These are phyloP conservation scores for Trichoderma sp. DNA, from an alignment of 2,329 filamentous ascomycete genomes.

Conservation along the genomic window DNA sequence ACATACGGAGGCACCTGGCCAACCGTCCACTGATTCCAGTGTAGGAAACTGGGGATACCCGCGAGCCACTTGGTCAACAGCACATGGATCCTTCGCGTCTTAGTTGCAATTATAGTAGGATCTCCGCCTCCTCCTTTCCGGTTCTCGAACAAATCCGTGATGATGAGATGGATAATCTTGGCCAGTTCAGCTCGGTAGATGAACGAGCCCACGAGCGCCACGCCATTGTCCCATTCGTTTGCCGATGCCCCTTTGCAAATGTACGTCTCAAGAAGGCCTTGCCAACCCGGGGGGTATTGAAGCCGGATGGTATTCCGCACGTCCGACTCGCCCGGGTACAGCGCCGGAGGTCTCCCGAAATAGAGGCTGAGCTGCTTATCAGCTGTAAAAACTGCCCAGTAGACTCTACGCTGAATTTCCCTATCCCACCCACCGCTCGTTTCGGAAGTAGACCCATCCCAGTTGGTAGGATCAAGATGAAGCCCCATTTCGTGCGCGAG, in stretches of 20 bases:
- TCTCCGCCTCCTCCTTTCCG: slow-evolving; percentile 41
- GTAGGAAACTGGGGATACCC: slow-evolving; percentile 44
- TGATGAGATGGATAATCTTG: slow-evolving; percentile 50
- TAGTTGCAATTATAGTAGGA: slow-evolving; percentile 41
- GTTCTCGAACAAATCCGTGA: slow-evolving; percentile 51
- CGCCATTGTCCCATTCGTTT: slow-evolving; percentile 47
- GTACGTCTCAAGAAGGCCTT: slow-evolving; percentile 47
- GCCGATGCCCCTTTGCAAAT: slow-evolving; percentile 44
- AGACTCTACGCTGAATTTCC: slow-evolving; percentile 49
- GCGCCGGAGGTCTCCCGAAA: slow-evolving; percentile 49
- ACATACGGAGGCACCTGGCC: slow-evolving; percentile 46
- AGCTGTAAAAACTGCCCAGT: slow-evolving; percentile 50
- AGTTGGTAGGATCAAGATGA: slow-evolving; percentile 51
- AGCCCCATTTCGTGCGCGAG: slow-evolving; percentile 53
- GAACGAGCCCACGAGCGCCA: slow-evolving; percentile 44
- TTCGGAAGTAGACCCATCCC: slow-evolving; percentile 41
- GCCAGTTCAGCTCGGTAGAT: slow-evolving; percentile 48
- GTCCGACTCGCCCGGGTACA: slow-evolving; percentile 50
- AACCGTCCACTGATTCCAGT: slow-evolving; percentile 53
- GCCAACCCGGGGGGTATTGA: slow-evolving; percentile 50
- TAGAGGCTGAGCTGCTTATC: slow-evolving; percentile 53
- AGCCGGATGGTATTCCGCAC: slow-evolving; percentile 49
- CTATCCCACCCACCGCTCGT: slow-evolving; percentile 36
- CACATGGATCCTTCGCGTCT: slow-evolving; percentile 46
- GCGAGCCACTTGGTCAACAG: slow-evolving; percentile 47